phyloP scores from a whole-genome alignment of 106 monocot genomes.

The Dioscorea alata region DNA sequence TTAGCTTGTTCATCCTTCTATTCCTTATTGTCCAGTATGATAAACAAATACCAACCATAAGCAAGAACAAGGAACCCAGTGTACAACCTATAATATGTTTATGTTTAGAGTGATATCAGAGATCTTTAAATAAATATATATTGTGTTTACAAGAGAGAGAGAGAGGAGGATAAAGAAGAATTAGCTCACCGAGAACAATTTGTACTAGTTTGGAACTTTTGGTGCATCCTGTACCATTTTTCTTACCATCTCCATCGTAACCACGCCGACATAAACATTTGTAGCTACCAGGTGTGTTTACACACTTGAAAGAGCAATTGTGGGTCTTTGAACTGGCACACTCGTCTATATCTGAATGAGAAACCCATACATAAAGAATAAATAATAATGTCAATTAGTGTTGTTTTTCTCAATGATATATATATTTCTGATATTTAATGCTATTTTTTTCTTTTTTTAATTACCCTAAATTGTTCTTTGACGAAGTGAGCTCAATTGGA shows the following conservation, averaged over 20 bases:
- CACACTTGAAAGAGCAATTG: constrained; percentile 34
- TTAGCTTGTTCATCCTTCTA: background rate
- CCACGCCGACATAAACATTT: constrained; percentile 39
- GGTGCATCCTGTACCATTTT: constrained; percentile 38
- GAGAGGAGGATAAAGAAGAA: no score
- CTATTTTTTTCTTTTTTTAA: no score
- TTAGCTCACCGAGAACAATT: constrained; percentile 26
- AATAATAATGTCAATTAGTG: background rate
- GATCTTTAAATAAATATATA: no score
- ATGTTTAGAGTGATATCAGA: background rate
- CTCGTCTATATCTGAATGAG: constrained; percentile 56
- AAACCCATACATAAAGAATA: background rate
- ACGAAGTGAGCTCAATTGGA: no score
- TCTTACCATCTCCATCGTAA: constrained; percentile 30
- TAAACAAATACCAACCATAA: background rate
- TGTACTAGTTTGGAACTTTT: constrained; percentile 11
- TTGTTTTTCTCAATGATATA: no score
- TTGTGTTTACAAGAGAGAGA: no score
- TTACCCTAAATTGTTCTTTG: no score
- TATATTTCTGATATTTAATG: no score
- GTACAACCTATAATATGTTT: constrained; percentile 5
- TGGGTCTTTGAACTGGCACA: constrained; percentile 24
- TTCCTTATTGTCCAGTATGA: constrained; percentile 1
- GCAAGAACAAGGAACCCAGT: background rate
- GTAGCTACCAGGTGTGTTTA: constrained; percentile 35